Evolutionary conservation across 1,139 yeast genomes (phyloP), one percentile per base, ranked within the genome.

Genomic region (Diutina mesorugosa): DNA sequence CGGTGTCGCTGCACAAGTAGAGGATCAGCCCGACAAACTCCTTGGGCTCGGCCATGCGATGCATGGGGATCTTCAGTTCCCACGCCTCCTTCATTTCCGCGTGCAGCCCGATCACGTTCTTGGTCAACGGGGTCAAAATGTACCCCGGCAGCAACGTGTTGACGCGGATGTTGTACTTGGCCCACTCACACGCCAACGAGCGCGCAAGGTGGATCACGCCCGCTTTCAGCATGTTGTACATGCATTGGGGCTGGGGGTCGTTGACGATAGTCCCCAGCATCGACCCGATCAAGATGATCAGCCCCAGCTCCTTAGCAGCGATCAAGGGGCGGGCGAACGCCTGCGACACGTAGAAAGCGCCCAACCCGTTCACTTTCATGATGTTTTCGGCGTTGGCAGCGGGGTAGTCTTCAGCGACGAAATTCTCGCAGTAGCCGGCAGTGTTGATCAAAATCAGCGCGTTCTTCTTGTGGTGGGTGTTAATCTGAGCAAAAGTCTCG

Each of bases 401-500:
- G 21, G 93, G 91, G 70, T 87, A 87, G 45, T 85, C 88, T 64
- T 84, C 81, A 35, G 95, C 95, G 2, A 89, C 80, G 56, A 60
- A 61, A 60, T 61, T 61, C 55, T 61, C 63, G 35, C 61, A 60
- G 73, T 84, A 87, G n/a, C 95, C 95, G 12, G 95, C 95, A 55
- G 90, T 78, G 72, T 87, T 87, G 60, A 87, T 78, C 64, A 87
- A 77, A 60, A 86, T 72, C 64, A 84, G 81, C 47, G 90, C 82
- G 55, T 84, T 76, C 60, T 78, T 78, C 55, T 77, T 80, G 63
- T 79, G 83, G 16, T 26, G 12, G 55, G 71, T 72, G 63, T 76
- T 74, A 66, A 87, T 79, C 47, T 73, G 70, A 28, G 69, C 68
- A 59, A 80, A 80, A 9, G 81, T 76, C 47, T 72, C 70, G 58